Evolutionary conservation across 495 filamentous ascomycete species (phyloP), one percentile per base, ranked within the genome.

Genomic region (Aspergillus avenaceus): DNA sequence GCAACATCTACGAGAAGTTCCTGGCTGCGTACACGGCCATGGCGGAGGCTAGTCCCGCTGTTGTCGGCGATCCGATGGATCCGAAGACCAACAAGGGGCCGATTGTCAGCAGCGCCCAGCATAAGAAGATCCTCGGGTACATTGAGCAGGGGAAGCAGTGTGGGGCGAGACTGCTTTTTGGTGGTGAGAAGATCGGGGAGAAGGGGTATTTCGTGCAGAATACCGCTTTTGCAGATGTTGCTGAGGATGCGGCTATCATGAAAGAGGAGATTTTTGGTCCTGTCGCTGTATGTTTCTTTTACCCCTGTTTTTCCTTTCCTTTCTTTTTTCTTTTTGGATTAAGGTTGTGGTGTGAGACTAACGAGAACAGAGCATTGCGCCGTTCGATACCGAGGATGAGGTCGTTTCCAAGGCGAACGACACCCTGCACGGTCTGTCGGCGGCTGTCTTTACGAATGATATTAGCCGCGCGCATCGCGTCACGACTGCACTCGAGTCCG

Each of bases 331-430:
- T n/a, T 9, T 26, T 27, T 32, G 3, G 31, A 5, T 14, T 24
- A 16, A 29, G n/a, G 4, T 38, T 42, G 27, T 0, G 9, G 2
- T 26, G 14, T 36, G 27, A 13, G 24, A 26, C 50, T 54, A 31
- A 51, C 16, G 37, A 25, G 16, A 23, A 27, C 13, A 65, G 62
- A 59, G 60, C 32, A 66, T 66, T 24, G 63, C 63, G 27, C 60
- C 60, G 8, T 96, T 96, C 72, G 82, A 82, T 61, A 85, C 80
- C 0, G 91, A 97, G 58, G 85, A 85, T 28, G 89, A 97, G 49
- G 92, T 87, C 0, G 70, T 96, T 21, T 71, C 76, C 36, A 77
- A 86, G 63, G 91, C 91, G 19, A 97, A 96, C 60, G 81, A 89
- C 63, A 89, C 86, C 1, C 86, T 82, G 0, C 92, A 95, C 55